phyloP scores from a whole-genome alignment of 1,284 basidiomycete species.

The Tilletia walkeri region DNA sequence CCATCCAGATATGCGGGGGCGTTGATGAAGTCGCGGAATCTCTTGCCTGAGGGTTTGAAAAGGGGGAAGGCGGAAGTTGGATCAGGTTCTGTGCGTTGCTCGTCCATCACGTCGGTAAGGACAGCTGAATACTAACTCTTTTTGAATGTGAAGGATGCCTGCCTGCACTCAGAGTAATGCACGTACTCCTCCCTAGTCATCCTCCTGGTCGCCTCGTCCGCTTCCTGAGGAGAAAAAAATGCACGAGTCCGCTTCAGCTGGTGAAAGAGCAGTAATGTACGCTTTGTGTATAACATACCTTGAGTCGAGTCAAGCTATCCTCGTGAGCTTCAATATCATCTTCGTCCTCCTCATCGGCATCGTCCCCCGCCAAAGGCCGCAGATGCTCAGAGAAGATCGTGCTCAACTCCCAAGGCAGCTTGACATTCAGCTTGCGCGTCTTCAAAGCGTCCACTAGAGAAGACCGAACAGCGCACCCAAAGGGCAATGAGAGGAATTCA shows the following conservation, averaged over 20 bases:
- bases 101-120: too few relatives aligned
- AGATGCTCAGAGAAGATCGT: conserved; percentile 71
- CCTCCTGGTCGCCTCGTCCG: conserved; percentile 87
- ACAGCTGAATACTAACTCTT: conserved; percentile 66
- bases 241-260: neutral
- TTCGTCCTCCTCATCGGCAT: conserved; percentile 81
- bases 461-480: conserved; percentile 28
- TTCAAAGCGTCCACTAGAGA: conserved; percentile 63
- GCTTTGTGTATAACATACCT: conserved; percentile 61
- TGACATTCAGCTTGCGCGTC: conserved; percentile 88
- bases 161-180: conserved; percentile 93
- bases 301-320: conserved; percentile 78
- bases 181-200: conserved; percentile 98
- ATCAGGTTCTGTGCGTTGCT: neutral
- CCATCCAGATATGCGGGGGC: conserved; percentile 84
- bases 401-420: conserved; percentile 91
- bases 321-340: conserved; percentile 95
- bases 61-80: neutral
- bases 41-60: conserved; percentile 66
- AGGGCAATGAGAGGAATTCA: conserved; percentile 15
- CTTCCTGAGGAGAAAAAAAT: conserved; percentile 59
- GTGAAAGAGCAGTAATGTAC: neutral
- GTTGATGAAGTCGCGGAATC: conserved; percentile 92
- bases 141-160: conserved; percentile 93
- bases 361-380: conserved; percentile 74